phyloP scores from a whole-genome alignment of 129 eudicot species.

The Logfia minima region DNA sequence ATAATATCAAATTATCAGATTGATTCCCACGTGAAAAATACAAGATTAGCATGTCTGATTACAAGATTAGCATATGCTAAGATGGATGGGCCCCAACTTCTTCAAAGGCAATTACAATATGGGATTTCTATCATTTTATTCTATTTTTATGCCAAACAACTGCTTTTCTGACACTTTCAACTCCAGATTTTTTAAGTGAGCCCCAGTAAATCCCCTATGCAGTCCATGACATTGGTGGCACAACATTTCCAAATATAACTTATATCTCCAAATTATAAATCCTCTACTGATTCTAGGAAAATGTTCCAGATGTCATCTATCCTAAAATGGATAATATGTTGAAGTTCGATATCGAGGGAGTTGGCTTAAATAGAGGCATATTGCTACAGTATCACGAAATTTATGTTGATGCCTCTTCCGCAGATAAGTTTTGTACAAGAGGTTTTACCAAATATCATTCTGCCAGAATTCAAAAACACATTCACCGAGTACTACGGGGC shows the following conservation, averaged over 20 bases:
- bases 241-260: constrained; percentile 4
- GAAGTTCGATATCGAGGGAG: constrained; percentile 1
- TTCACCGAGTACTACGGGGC: not conserved
- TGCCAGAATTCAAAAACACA: not conserved
- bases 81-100: no score
- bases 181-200: not conserved
- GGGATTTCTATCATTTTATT: no score
- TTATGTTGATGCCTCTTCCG: not conserved
- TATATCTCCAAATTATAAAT: constrained; percentile 1
- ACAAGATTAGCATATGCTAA: not conserved
- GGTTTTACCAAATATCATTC: not conserved
- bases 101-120: no score
- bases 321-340: not conserved
- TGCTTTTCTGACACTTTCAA: not conserved
- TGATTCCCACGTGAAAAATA: not conserved
- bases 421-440: not conserved
- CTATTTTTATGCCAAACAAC: not conserved
- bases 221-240: not conserved
- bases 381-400: not conserved
- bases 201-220: not conserved
- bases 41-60: not conserved
- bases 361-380: not conserved
- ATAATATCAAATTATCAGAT: not conserved
- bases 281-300: not conserved
- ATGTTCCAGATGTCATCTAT: not conserved